A percentile compares a stretch with the other conserved stretches of the same genome.
Evolutionary conservation across 2,329 filamentous ascomycete genomes (phyloP).

Genomic region (Pestalotiopsis sp.): DNA sequence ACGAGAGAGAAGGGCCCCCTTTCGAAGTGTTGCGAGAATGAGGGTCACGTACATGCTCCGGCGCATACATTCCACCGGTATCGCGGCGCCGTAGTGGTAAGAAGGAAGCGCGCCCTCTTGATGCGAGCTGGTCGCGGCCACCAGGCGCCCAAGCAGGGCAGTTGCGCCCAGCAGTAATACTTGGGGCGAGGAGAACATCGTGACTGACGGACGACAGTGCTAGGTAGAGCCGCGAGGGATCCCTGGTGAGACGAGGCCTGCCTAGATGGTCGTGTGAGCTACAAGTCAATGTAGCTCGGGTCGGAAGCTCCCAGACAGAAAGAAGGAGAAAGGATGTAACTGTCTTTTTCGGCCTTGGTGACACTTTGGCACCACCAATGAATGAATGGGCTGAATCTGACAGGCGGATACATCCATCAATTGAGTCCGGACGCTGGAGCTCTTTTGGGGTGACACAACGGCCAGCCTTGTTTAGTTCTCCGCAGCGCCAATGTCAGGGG

Average conservation of each 20-base stretch:
- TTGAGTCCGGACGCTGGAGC: background rate
- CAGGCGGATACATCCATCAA: background rate
- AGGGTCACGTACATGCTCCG: slow-evolving; percentile 64
- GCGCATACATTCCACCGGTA: slow-evolving; percentile 74
- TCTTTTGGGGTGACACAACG: background rate
- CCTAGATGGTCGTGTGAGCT: background rate
- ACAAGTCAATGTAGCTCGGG: slow-evolving; percentile 5
- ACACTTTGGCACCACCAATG: background rate
- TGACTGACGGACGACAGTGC: slow-evolving; percentile 11
- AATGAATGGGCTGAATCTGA: background rate
- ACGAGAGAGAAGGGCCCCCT: background rate
- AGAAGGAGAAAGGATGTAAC: background rate
- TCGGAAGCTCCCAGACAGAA: background rate
- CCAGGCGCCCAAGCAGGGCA: slow-evolving; percentile 16
- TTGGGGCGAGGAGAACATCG: slow-evolving; percentile 23
- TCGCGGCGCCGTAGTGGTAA: slow-evolving; percentile 67
- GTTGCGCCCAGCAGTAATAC: slow-evolving; percentile 19
- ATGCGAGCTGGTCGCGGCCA: slow-evolving; percentile 21
- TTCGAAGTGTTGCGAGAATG: background rate
- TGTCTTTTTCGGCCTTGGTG: background rate
- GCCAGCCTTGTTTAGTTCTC: background rate
- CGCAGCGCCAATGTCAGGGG: background rate
- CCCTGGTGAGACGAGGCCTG: slow-evolving; percentile 1
- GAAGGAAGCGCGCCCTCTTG: slow-evolving; percentile 53
- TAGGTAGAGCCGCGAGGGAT: background rate